Evolutionary conservation across 2,329 filamentous ascomycete genomes (phyloP).

Genomic region (Phaeosphaeriaceae sp.): DNA sequence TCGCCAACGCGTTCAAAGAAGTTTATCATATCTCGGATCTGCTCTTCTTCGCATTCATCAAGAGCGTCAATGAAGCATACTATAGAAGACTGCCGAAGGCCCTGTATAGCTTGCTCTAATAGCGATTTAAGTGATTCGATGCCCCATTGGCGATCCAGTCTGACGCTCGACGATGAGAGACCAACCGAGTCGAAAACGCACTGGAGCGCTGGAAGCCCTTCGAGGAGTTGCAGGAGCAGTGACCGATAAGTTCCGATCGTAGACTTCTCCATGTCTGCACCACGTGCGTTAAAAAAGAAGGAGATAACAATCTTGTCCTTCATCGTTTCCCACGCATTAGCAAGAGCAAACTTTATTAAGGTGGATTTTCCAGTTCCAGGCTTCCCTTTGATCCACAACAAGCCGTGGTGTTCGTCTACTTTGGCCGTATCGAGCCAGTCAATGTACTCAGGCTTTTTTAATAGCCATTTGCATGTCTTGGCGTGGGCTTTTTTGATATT

Average conservation of each 20-base stretch:
- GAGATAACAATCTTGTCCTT: neutral
- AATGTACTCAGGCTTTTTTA: neutral
- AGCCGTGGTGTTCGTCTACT: slow-evolving; percentile 34
- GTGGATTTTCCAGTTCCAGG: slow-evolving; percentile 46
- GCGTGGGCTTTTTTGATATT: too few relatives aligned
- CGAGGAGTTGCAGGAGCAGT: slow-evolving; percentile 17
- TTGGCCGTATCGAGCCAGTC: neutral
- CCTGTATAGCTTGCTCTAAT: slow-evolving; percentile 8
- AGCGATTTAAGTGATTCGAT: slow-evolving; percentile 5
- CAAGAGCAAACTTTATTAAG: slow-evolving; percentile 40
- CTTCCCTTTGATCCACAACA: slow-evolving; percentile 19
- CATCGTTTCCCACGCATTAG: neutral
- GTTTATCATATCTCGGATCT: slow-evolving; percentile 51
- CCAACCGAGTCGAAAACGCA: neutral
- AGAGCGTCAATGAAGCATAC: slow-evolving; percentile 48
- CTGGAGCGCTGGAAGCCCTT: neutral
- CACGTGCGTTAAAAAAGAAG: slow-evolving; percentile 26
- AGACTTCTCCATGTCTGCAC: slow-evolving; percentile 11
- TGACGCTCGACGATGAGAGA: neutral
- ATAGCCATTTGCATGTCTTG: too few relatives aligned
- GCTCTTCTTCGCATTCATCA: slow-evolving; percentile 54
- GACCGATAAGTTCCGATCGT: slow-evolving; percentile 19
- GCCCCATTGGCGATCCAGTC: neutral
- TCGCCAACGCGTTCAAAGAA: slow-evolving; percentile 50
- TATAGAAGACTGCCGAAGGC: slow-evolving; percentile 3